phyloP scores from a whole-genome alignment of 2,329 filamentous ascomycete species.

The Apiospora hydei region DNA sequence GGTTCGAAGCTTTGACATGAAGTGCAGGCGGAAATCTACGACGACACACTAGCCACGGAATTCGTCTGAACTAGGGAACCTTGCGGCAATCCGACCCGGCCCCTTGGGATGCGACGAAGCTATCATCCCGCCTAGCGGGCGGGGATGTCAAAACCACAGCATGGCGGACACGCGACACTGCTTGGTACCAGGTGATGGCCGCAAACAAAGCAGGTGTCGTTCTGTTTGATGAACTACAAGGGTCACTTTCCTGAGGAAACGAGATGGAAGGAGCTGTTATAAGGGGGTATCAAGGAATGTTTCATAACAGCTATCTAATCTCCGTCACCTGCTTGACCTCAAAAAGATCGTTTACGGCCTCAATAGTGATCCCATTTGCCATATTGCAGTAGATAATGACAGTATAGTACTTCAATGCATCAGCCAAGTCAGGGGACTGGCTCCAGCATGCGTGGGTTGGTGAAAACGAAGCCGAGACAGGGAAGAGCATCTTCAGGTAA shows the following conservation, averaged over 20 bases:
- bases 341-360: not conserved
- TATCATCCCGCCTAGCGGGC: no score
- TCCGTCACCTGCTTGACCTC: not conserved
- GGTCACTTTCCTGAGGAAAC: not conserved
- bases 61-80: not conserved
- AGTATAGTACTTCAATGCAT: not conserved
- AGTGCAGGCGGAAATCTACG: not conserved
- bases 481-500: not conserved
- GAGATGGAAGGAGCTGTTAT: not conserved
- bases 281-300: not conserved
- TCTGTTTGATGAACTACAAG: not conserved
- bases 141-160: not conserved
- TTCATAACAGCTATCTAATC: not conserved
- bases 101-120: not conserved
- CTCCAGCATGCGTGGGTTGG: not conserved
- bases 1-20: not conserved
- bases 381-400: not conserved
- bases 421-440: no score
- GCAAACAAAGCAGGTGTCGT: no score
- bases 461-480: not conserved
- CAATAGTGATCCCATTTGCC: not conserved
- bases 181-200: no score
- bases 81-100: not conserved
- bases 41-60: not conserved
- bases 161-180: not conserved